These are phyloP conservation scores for Trichoderma sp. DNA, from an alignment of 2,329 filamentous ascomycete species.

Conservation along the genomic window DNA sequence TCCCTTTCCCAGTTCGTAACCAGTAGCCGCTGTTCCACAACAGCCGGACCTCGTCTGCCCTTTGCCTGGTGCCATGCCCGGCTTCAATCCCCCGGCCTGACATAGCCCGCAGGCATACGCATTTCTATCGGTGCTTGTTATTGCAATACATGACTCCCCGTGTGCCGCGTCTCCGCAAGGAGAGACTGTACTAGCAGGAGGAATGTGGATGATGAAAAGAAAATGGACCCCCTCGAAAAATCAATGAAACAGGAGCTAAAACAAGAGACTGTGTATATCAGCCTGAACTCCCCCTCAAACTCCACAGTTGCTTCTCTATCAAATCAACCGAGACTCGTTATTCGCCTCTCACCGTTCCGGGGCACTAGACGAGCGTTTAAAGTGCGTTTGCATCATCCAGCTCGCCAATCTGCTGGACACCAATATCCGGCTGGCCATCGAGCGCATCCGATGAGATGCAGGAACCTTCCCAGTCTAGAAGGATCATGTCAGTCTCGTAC, in stretches of 20 bases:
- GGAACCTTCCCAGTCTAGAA: constrained; percentile 58
- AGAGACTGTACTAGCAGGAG: neutral
- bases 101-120: neutral
- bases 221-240: neutral
- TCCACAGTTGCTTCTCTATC: constrained; percentile 10
- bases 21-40: neutral
- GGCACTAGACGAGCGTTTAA: constrained; percentile 25
- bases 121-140: neutral
- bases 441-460: constrained; percentile 57
- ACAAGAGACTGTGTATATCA: constrained; percentile 2
- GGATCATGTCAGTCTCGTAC: constrained; percentile 29
- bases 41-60: constrained; percentile 30
- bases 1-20: constrained; percentile 9
- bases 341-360: neutral
- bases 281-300: constrained; percentile 12
- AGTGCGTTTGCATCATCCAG: constrained; percentile 42
- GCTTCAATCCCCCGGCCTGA: constrained; percentile 6
- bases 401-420: constrained; percentile 48
- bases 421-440: constrained; percentile 53
- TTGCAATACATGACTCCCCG: neutral
- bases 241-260: neutral
- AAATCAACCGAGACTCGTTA: neutral
- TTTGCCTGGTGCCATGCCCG: constrained; percentile 37
- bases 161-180: neutral
- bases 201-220: constrained; percentile 9